Evolutionary conservation across 176 grass and related monocot genomes (phyloP).

Genomic region (Aechmea fasciata): DNA sequence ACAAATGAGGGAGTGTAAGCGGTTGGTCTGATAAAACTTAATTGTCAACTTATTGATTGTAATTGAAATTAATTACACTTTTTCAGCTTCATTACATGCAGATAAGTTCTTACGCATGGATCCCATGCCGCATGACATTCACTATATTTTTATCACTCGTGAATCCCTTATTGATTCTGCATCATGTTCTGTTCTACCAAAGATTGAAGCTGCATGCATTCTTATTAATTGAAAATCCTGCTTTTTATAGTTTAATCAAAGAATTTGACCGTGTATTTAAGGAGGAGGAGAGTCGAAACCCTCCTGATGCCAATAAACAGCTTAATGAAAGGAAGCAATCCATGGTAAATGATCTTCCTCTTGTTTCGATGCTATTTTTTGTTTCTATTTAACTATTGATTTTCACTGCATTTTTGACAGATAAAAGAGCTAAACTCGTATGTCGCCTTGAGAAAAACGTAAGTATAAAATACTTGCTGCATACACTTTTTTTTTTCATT

Average conservation of each 20-base stretch:
- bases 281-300: constrained; percentile 62
- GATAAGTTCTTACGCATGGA: not conserved
- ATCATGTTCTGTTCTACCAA: not conserved
- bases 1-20: constrained; percentile 98
- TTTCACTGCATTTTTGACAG: constrained; percentile 24
- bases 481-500: not conserved
- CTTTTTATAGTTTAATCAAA: constrained; percentile 62
- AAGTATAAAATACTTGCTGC: constrained; percentile 17
- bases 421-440: constrained; percentile 98
- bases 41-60: not conserved
- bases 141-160: not conserved
- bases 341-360: constrained; percentile 45
- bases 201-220: not conserved
- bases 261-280: constrained; percentile 78
- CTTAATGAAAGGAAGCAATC: constrained; percentile 98
- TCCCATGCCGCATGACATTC: not conserved
- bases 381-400: not conserved
- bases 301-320: constrained; percentile 70
- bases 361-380: constrained; percentile 11
- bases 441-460: constrained; percentile 96
- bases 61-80: not conserved
- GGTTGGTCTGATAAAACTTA: constrained; percentile 31
- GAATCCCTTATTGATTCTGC: not conserved
- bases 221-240: not conserved
- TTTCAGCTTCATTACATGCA: not conserved